phyloP scores from a whole-genome alignment of 352 stramenopile genomes.

The Phytopythium montanum region DNA sequence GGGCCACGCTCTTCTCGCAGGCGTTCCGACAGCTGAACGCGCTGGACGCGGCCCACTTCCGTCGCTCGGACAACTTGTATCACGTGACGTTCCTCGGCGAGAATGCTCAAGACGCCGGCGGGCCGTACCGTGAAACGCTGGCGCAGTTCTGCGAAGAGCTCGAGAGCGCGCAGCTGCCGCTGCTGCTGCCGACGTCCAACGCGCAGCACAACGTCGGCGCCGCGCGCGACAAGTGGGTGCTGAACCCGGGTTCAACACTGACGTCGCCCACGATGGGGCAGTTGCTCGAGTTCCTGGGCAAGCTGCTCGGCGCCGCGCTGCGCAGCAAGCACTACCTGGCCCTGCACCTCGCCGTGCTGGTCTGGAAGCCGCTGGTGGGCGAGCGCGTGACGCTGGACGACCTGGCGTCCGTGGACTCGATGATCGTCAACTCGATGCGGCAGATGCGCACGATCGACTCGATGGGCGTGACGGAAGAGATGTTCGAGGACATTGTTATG shows the following conservation, averaged over 20 bases:
- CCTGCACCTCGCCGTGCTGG: conserved; percentile 76
- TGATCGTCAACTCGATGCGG: conserved; percentile 85
- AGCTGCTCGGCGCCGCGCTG: conserved; percentile 87
- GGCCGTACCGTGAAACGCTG: conserved; percentile 84
- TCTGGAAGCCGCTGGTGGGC: conserved; percentile 89
- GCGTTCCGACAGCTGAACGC: conserved; percentile 78
- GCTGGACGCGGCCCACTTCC: conserved; percentile 60
- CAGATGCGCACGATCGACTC: conserved; percentile 84
- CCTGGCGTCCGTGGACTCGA: conserved; percentile 76
- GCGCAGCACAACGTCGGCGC: conserved; percentile 85
- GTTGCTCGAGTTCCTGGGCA: conserved; percentile 92
- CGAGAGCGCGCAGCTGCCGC: conserved; percentile 75
- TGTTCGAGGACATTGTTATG: conserved; percentile 90
- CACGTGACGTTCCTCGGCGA: conserved; percentile 84
- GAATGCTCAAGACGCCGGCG: conserved; percentile 81
- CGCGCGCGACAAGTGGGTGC: conserved; percentile 87
- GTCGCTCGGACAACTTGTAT: conserved; percentile 70
- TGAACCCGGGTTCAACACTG: conserved; percentile 71
- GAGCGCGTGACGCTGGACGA: conserved; percentile 79
- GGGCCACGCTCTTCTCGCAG: conserved; percentile 79
- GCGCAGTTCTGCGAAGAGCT: conserved; percentile 81
- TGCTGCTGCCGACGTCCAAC: conserved; percentile 90
- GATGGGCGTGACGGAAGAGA: conserved; percentile 72
- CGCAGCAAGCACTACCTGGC: conserved; percentile 89
- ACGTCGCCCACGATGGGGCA: conserved; percentile 37